phyloP scores from a whole-genome alignment of 805 yeast genomes.

The Ogataea parapolymorpha region DNA sequence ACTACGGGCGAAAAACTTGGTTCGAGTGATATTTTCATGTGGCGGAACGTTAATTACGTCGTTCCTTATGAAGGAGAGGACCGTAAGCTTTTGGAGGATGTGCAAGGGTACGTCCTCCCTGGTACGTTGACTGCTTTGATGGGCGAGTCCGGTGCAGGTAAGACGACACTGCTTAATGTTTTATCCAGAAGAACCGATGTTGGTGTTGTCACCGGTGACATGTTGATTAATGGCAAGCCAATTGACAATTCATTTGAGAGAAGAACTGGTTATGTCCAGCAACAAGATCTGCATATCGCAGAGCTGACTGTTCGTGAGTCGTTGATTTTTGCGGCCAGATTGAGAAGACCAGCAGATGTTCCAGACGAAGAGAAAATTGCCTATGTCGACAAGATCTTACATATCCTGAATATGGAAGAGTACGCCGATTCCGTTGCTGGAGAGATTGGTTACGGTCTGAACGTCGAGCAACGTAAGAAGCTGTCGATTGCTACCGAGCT shows the following conservation, averaged over 20 bases:
- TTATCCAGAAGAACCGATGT: slow-evolving; percentile 48
- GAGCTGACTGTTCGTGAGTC: slow-evolving; percentile 52
- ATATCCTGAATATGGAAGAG: slow-evolving; percentile 39
- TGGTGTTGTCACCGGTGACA: slow-evolving; percentile 55
- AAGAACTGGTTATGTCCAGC: slow-evolving; percentile 55
- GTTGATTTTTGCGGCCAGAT: slow-evolving; percentile 44
- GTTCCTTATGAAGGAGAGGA: slow-evolving; percentile 45
- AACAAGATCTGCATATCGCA: slow-evolving; percentile 50
- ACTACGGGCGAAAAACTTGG: slow-evolving; percentile 26
- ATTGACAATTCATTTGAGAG: slow-evolving; percentile 48
- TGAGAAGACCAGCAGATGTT: slow-evolving; percentile 42
- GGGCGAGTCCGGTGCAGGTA: slow-evolving; percentile 69
- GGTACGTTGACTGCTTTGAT: slow-evolving; percentile 58
- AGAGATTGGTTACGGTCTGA: slow-evolving; percentile 44
- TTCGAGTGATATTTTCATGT: slow-evolving; percentile 50
- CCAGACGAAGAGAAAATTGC: slow-evolving; percentile 41
- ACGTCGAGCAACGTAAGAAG: slow-evolving; percentile 53
- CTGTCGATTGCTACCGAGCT: slow-evolving; percentile 54
- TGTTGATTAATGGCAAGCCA: slow-evolving; percentile 51
- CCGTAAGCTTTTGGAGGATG: slow-evolving; percentile 40
- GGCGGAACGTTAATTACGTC: slow-evolving; percentile 60
- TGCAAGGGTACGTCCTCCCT: slow-evolving; percentile 46
- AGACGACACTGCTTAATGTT: slow-evolving; percentile 54
- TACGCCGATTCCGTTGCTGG: slow-evolving; percentile 53
- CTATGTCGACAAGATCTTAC: slow-evolving; percentile 41